These are phyloP conservation scores for Pythium grandisporangium DNA, from an alignment of 352 stramenopile species.

Conservation along the genomic window DNA sequence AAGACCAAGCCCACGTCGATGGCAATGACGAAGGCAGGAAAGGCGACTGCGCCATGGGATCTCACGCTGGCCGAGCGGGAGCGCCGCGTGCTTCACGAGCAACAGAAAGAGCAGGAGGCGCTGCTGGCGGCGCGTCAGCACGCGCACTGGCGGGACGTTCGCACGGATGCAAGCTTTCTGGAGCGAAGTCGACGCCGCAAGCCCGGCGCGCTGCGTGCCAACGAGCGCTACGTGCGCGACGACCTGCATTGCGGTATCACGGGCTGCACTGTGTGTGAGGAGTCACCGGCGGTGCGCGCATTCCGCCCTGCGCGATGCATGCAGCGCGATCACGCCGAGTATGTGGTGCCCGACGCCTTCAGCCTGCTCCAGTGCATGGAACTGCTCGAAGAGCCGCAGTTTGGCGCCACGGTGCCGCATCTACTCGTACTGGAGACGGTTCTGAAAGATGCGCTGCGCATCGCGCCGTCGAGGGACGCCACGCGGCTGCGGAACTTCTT, in stretches of 20 bases:
- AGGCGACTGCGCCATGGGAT: slow-evolving; percentile 25
- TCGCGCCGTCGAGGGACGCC: slow-evolving; percentile 58
- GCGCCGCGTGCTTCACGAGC: slow-evolving; percentile 12
- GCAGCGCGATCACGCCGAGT: slow-evolving; percentile 27
- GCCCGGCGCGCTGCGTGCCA: slow-evolving; percentile 50
- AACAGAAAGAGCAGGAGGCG: slow-evolving; percentile 10
- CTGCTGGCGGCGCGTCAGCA: slow-evolving; percentile 1
- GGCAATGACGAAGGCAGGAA: no score
- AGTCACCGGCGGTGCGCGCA: slow-evolving; percentile 2
- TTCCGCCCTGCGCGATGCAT: slow-evolving; percentile 20
- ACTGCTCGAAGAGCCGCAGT: slow-evolving; percentile 48
- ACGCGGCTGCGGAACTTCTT: slow-evolving; percentile 64
- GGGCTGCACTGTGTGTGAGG: slow-evolving; percentile 31
- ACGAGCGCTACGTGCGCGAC: slow-evolving; percentile 61
- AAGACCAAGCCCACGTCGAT: no score
- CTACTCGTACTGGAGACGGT: slow-evolving; percentile 73
- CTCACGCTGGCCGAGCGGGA: slow-evolving; percentile 14
- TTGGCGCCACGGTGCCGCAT: slow-evolving; percentile 23
- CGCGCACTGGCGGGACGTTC: slow-evolving; percentile 38
- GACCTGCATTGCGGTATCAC: slow-evolving; percentile 66
- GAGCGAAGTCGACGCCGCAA: slow-evolving; percentile 71
- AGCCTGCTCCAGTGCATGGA: slow-evolving; percentile 70
- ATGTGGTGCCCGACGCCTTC: slow-evolving; percentile 65
- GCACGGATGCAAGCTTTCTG: slow-evolving; percentile 51
- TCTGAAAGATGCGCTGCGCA: slow-evolving; percentile 39